These are phyloP conservation scores for Podospora conica DNA, from an alignment of 495 filamentous ascomycete species.

Conservation along the genomic window DNA sequence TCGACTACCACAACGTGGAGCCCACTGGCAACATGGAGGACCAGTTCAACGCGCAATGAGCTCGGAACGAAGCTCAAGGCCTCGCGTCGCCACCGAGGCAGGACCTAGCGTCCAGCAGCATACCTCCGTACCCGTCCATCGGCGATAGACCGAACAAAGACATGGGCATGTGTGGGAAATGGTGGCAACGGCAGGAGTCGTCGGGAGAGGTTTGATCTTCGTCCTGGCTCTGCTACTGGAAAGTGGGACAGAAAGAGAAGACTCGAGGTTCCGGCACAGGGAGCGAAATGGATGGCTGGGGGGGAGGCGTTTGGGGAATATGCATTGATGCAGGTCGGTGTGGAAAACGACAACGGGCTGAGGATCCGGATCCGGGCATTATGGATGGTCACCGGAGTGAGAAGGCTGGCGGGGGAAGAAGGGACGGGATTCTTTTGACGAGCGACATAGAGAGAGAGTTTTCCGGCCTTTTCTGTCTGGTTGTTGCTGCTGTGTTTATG, in stretches of 20 bases:
- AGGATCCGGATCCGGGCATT: background rate
- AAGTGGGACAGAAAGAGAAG: background rate
- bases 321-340: background rate
- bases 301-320: background rate
- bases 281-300: background rate
- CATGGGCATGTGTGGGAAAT: background rate
- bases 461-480: background rate
- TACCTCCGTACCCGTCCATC: background rate
- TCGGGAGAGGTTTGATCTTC: too few species aligned
- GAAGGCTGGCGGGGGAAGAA: background rate
- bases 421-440: background rate
- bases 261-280: background rate
- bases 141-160: background rate
- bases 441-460: background rate
- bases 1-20: conserved; percentile 97
- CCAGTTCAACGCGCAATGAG: conserved; percentile 37
- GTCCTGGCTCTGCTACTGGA: background rate
- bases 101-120: background rate
- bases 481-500: background rate
- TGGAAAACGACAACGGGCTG: background rate
- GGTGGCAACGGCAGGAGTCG: too few species aligned
- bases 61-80: background rate
- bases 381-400: background rate
- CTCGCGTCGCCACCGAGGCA: background rate
- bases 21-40: conserved; percentile 38